Base-by-base conservation (phyloP, 768 basidiomycete species). In the Mycena chlorophos region DNA sequence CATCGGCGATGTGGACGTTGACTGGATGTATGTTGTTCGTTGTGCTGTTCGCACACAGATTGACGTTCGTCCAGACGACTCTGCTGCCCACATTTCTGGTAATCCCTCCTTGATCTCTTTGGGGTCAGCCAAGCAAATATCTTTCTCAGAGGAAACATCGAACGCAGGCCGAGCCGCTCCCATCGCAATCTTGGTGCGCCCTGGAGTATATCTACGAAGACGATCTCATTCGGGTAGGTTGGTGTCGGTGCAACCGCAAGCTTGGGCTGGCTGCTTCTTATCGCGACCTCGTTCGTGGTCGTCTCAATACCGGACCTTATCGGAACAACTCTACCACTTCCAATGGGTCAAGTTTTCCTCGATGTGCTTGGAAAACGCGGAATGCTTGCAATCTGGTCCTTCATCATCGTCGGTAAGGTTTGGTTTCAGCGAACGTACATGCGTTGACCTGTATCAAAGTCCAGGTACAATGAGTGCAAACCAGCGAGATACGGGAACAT, bases 1-100 rank as follows among this genome's bases (percentile, higher is more conserved):
- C 86, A 0, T 75, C 88, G 1, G 85, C 87, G 0, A 89, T 89
- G 88, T 89, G 87, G 87, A 88, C 86, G 3, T 69, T 89, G 52
- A 89, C 88, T 2, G 88, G 87, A 57, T 89, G 87, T 88, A 52
- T 62, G 85, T 29, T 52, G 28, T n/a, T n/a, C 25, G 14, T 34
- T 38, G 42, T 28, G 8, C 8, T 19, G 17, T 47, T 22, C 10
- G 51, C n/a, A 27, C 23, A n/a, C 20, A 55, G n/a, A 58, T 56
- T 49, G 38, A 57, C 14, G 12, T 20, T 34, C 19, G 23, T 47
- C 23, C 58, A 88, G 87, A 89, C 58, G 87, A 89, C 63, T 89
- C 87, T 30, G 88, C 88, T 5, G 86, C 85, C 25, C 87, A 89
- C 60, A 84, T 89, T 43, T 81, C 87, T 19, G 59, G 59, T 51